Evolutionary conservation across 2,329 filamentous ascomycete genomes (phyloP).

Genomic region (Periconia sp.): DNA sequence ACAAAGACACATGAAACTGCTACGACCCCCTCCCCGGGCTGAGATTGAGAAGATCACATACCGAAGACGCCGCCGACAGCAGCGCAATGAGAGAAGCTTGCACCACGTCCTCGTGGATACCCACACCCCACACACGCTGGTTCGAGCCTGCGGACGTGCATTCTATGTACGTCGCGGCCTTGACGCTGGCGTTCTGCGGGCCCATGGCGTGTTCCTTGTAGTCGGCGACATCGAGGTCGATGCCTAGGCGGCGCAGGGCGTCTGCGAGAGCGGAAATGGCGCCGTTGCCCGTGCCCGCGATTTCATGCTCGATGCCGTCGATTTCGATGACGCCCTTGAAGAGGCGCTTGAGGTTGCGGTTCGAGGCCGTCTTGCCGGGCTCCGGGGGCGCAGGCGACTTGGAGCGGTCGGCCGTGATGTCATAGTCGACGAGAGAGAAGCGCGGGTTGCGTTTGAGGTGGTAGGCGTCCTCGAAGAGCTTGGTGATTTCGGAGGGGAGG

Average conservation of each 20-base stretch:
- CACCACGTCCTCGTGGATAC: slow-evolving; percentile 89
- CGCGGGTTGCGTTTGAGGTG: slow-evolving; percentile 80
- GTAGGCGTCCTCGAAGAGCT: slow-evolving; percentile 87
- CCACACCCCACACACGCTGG: slow-evolving; percentile 84
- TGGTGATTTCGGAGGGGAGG: slow-evolving; percentile 77
- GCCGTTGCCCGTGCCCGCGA: slow-evolving; percentile 82
- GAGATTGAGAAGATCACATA: slow-evolving; percentile 50
- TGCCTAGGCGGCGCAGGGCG: slow-evolving; percentile 74
- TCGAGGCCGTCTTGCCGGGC: slow-evolving; percentile 72
- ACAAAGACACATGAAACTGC: neutral
- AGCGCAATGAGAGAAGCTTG: slow-evolving; percentile 86
- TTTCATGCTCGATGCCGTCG: slow-evolving; percentile 75
- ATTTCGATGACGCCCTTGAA: slow-evolving; percentile 85
- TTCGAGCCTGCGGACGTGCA: slow-evolving; percentile 70
- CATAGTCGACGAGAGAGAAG: slow-evolving; percentile 88
- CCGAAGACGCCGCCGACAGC: slow-evolving; percentile 80
- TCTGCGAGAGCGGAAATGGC: slow-evolving; percentile 87
- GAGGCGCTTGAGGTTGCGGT: slow-evolving; percentile 73
- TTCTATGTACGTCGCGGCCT: slow-evolving; percentile 95
- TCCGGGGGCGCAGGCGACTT: slow-evolving; percentile 69
- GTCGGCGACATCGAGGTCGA: slow-evolving; percentile 87
- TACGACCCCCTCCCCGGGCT: neutral
- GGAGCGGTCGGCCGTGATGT: slow-evolving; percentile 81
- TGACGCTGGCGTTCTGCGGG: slow-evolving; percentile 70
- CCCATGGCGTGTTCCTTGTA: slow-evolving; percentile 97